Evolutionary conservation across 2,329 filamentous ascomycete species (phyloP).

Genomic region (Microdochium nivale): DNA sequence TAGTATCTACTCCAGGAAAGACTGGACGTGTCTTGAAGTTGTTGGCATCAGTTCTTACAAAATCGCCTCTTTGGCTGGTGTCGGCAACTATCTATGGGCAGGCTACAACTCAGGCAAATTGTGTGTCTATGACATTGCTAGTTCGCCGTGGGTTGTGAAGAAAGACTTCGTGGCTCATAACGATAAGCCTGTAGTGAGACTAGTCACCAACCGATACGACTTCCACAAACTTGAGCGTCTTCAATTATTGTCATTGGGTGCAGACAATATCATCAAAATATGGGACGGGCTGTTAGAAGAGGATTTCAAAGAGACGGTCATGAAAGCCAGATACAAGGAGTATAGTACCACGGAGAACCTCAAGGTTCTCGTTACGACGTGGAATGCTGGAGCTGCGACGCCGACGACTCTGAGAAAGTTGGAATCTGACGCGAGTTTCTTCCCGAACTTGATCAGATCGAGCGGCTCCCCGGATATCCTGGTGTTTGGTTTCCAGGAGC

Average conservation of each 20-base stretch:
- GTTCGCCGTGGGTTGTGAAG: conserved; percentile 77
- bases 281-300: conserved; percentile 94
- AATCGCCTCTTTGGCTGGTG: conserved; percentile 77
- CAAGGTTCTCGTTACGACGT: conserved; percentile 75
- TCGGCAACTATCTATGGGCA: conserved; percentile 80
- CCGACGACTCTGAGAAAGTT: conserved; percentile 69
- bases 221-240: conserved; percentile 77
- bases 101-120: conserved; percentile 92
- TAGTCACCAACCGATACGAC: conserved; percentile 71
- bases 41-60: conserved; percentile 90
- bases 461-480: conserved; percentile 79
- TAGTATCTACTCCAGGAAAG: conserved; percentile 75
- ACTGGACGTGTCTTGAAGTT: conserved; percentile 70
- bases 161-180: conserved; percentile 95
- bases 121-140: conserved; percentile 79
- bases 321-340: conserved; percentile 74
- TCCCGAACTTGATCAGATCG: conserved; percentile 69
- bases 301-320: conserved; percentile 85
- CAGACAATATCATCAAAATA: conserved; percentile 72
- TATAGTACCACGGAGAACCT: conserved; percentile 84
- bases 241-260: conserved; percentile 80
- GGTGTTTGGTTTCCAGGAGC: conserved; percentile 93
- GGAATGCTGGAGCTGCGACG: conserved; percentile 97
- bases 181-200: conserved; percentile 62
- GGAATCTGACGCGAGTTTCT: conserved; percentile 64